A percentile compares a stretch with the other conserved stretches of the same genome.
These are phyloP conservation scores for Blastobotrys ciferrii DNA, from an alignment of 1,139 yeast genomes.

Conservation along the genomic window DNA sequence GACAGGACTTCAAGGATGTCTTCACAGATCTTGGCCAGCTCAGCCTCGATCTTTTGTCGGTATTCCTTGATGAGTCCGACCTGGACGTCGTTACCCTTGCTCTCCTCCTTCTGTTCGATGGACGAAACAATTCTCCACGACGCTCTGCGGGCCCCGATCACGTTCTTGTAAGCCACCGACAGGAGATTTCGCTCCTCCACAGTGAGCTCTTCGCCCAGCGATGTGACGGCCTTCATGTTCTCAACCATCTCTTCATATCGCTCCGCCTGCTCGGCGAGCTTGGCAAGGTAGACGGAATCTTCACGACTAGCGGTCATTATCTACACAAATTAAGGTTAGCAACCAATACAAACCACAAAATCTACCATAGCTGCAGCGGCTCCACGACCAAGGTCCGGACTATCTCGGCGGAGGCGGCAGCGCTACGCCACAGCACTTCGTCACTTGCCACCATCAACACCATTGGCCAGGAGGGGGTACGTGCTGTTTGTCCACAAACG, in stretches of 20 bases:
- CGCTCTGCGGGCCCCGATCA: slow-evolving; percentile 98
- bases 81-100: slow-evolving; percentile 88
- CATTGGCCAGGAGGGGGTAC: too few relatives aligned
- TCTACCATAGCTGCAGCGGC: too few relatives aligned
- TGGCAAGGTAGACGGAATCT: slow-evolving; percentile 97
- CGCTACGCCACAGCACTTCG: too few relatives aligned
- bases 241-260: slow-evolving; percentile 97
- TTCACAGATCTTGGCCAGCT: slow-evolving; percentile 90
- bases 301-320: slow-evolving; percentile 57
- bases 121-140: slow-evolving; percentile 99
- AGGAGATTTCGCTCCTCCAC: slow-evolving; percentile 97
- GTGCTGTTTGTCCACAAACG: too few relatives aligned
- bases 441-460: too few relatives aligned
- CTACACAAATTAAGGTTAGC: slow-evolving; percentile 1
- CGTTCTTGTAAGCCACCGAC: slow-evolving; percentile 97
- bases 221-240: slow-evolving; percentile 96
- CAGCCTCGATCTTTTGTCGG: slow-evolving; percentile 92
- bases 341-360: background rate
- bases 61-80: slow-evolving; percentile 88
- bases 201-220: slow-evolving; percentile 90
- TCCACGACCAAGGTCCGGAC: too few relatives aligned
- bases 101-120: slow-evolving; percentile 96
- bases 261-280: slow-evolving; percentile 99
- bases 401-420: too few relatives aligned
- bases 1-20: slow-evolving; percentile 87